Evolutionary conservation across 2,329 filamentous ascomycete species (phyloP).

Genomic region (Helminthosporium solani): DNA sequence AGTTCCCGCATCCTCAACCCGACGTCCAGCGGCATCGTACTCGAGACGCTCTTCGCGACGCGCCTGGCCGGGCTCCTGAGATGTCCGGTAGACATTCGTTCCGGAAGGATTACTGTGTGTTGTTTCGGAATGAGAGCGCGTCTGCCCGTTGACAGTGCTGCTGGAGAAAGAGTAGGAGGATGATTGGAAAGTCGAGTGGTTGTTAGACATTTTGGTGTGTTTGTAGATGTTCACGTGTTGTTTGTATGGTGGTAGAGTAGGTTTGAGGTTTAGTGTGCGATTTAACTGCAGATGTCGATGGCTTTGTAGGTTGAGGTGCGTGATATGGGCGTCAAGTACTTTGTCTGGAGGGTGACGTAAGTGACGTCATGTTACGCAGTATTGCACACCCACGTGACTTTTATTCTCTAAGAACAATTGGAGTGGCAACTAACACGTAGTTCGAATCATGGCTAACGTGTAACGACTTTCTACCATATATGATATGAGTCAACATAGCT

Average conservation of each 20-base stretch:
- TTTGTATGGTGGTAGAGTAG: background rate
- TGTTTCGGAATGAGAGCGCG: conserved; percentile 25
- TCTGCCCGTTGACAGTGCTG: conserved; percentile 31
- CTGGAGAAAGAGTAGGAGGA: conserved; percentile 26
- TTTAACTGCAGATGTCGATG: background rate
- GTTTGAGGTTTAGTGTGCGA: background rate
- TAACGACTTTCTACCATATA: too few relatives aligned
- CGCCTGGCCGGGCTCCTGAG: conserved; percentile 29
- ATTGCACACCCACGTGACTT: too few relatives aligned
- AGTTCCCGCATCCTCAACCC: conserved; percentile 13
- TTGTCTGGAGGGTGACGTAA: conserved; percentile 1
- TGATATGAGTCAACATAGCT: too few relatives aligned
- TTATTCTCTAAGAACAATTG: too few relatives aligned
- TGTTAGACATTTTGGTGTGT: conserved; percentile 9
- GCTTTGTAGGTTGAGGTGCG: background rate
- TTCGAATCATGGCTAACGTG: too few relatives aligned
- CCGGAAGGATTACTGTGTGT: conserved; percentile 30
- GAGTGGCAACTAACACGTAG: too few relatives aligned
- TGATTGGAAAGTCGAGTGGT: conserved; percentile 27
- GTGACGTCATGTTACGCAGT: conserved; percentile 5
- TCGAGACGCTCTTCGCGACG: conserved; percentile 27
- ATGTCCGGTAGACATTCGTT: conserved; percentile 27
- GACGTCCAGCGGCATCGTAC: conserved; percentile 22
- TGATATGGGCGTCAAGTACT: background rate
- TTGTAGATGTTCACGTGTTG: background rate